phyloP scores from a whole-genome alignment of 2,329 filamentous ascomycete species.

The Trichophyton mentagrophytes region DNA sequence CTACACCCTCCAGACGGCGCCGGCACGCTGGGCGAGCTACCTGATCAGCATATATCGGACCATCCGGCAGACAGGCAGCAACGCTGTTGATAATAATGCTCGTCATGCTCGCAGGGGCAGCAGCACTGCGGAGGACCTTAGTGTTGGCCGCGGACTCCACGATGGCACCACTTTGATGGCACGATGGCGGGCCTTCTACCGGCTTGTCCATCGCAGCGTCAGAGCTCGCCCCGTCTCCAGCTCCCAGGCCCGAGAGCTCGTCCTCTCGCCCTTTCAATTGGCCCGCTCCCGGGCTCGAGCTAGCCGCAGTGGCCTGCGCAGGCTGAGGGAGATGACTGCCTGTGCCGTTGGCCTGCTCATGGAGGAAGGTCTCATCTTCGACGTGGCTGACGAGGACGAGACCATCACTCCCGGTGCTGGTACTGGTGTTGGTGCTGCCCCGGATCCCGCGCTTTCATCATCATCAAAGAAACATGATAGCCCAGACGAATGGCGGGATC shows the following conservation, averaged over 20 bases:
- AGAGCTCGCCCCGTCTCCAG: conserved; percentile 58
- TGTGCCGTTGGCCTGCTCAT: conserved; percentile 78
- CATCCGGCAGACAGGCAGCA: conserved; percentile 25
- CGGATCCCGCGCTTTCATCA: not conserved
- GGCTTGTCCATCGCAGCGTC: conserved; percentile 63
- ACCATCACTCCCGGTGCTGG: conserved; percentile 17
- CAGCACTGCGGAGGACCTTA: conserved; percentile 14
- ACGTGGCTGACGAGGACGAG: conserved; percentile 44
- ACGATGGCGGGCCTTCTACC: conserved; percentile 57
- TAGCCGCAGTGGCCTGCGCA: conserved; percentile 60
- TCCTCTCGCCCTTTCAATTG: conserved; percentile 66
- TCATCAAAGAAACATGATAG: conserved; percentile 25
- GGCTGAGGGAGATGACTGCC: conserved; percentile 66
- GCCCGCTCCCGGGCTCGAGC: conserved; percentile 60
- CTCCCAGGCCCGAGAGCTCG: conserved; percentile 53
- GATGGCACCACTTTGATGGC: conserved; percentile 23
- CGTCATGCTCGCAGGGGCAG: no score
- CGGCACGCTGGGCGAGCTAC: conserved; percentile 60
- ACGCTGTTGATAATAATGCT: no score
- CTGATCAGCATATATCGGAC: conserved; percentile 53
- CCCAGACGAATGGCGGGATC: conserved; percentile 51
- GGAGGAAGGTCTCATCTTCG: conserved; percentile 66
- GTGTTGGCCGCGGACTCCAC: no score
- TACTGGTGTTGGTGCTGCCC: not conserved
- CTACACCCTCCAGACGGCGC: conserved; percentile 78